Base-by-base conservation (phyloP, 1,284 basidiomycete species). In the Melampsora americana region DNA sequence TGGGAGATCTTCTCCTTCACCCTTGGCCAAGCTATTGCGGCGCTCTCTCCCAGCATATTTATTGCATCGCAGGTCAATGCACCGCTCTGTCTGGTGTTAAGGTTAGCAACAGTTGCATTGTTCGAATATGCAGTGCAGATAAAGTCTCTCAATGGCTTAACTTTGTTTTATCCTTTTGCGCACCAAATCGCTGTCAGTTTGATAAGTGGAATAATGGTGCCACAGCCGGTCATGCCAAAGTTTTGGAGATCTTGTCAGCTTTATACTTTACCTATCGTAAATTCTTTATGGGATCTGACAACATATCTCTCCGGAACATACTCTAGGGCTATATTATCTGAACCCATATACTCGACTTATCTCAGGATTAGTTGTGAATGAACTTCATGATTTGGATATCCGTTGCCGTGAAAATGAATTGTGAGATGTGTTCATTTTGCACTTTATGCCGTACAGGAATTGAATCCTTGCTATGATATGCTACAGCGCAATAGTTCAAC, bases 181-280 rank as follows among this genome's bases (percentile, higher is more conserved):
- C 16, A 3, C 12, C 42, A 44, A 44, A 44, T 44, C 16, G 16
- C 12, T 14, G 42, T 14, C 42, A 44, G 42, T 44, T 44, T 44
- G 42, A 14, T 44, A 44, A 14, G 90, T 78, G 91, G 93, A 84
- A 91, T 94, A 42, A 81, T 79, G 4, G 78, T 80, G 44, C 78
- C 80, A 20, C 65, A 78, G 79, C 87, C 88, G 1, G 86, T 86
- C 0, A 83, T 93, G 83, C 85, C 86, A 53, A 82, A 83, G 50
- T 93, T 92, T 86, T 93, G 90, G 89, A 84, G 87, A 78, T 84
- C 85, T n/a, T 93, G 91, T 90, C 82, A 92, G 60, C 92, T 91
- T 82, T 84, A 89, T 78, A 83, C 91, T 30, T 69, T 62, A 0
- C 69, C 9, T 85, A 85, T 59, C 89, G 89, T 0, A 7, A 23